These are phyloP conservation scores for Meredithiella fracta DNA, from an alignment of 2,329 filamentous ascomycete species.

Conservation along the genomic window DNA sequence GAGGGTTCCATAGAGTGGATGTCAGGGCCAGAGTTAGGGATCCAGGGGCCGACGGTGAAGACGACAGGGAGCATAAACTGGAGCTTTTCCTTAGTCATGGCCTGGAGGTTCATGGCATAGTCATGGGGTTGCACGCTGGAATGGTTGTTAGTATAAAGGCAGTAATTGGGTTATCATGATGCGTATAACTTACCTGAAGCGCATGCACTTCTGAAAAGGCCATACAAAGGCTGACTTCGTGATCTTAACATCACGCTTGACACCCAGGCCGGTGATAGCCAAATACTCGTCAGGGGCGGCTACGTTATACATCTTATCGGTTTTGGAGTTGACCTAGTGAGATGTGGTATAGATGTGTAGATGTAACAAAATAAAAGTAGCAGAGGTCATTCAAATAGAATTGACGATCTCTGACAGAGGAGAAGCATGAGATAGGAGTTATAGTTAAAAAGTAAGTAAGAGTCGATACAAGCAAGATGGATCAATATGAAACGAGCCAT, in stretches of 20 bases:
- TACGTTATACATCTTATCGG: slow-evolving; percentile 42
- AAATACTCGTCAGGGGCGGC: slow-evolving; percentile 70
- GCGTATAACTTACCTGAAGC: slow-evolving; percentile 25
- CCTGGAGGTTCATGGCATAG: slow-evolving; percentile 66
- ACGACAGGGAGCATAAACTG: slow-evolving; percentile 69
- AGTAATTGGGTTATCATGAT: not conserved
- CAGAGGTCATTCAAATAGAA: no score
- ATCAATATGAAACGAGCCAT: no score
- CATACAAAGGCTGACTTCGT: slow-evolving; percentile 59
- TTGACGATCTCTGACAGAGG: no score
- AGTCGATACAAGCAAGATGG: no score
- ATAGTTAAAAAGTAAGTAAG: no score
- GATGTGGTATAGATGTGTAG: no score
- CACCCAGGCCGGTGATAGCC: slow-evolving; percentile 65
- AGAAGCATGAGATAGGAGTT: no score
- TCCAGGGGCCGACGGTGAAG: slow-evolving; percentile 70
- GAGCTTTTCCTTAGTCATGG: slow-evolving; percentile 80
- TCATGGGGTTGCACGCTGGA: slow-evolving; percentile 56
- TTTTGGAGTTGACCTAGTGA: not conserved
- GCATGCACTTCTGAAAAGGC: slow-evolving; percentile 51
- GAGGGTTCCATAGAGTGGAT: not conserved
- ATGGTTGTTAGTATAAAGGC: not conserved
- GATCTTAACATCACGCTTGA: slow-evolving; percentile 53
- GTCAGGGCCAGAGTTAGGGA: slow-evolving; percentile 41
- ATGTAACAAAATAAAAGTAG: no score